phyloP scores from a whole-genome alignment of 2,329 filamentous ascomycete genomes.

The Zymoseptoria pseudotritici region DNA sequence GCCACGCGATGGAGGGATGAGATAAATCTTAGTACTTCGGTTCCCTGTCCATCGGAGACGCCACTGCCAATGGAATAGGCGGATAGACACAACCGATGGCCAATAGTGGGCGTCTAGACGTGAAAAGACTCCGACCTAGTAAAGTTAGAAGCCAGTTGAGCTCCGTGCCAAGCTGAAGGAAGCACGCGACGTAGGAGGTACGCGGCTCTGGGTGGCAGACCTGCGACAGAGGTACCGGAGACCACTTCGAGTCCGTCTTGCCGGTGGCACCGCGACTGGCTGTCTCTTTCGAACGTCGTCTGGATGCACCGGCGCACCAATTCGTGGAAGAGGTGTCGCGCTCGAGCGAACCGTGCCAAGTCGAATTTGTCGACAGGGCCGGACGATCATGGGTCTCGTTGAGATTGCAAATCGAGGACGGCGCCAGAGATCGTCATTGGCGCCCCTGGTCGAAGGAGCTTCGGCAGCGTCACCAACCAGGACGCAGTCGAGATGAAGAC shows the following conservation, averaged over 20 bases:
- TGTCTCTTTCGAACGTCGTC: neutral
- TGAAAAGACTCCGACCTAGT: neutral
- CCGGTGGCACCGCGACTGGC: neutral
- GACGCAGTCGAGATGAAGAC: neutral
- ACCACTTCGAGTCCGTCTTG: neutral
- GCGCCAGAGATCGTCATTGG: neutral
- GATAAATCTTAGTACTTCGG: neutral
- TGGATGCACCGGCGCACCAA: neutral
- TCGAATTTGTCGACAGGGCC: neutral
- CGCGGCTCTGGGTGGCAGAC: neutral
- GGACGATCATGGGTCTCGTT: neutral
- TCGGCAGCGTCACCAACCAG: neutral
- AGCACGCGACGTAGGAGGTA: neutral
- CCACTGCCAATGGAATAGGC: neutral
- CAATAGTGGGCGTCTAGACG: neutral
- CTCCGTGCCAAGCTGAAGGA: neutral
- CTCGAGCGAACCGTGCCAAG: neutral
- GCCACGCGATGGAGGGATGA: neutral
- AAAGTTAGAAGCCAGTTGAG: neutral
- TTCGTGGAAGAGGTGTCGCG: neutral
- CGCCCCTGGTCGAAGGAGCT: neutral
- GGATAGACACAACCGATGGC: neutral
- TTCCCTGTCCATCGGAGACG: neutral
- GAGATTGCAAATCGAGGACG: neutral
- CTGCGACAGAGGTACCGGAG: neutral